Evolutionary conservation across 2,329 filamentous ascomycete species (phyloP).

Genomic region (Xylogone sp.): DNA sequence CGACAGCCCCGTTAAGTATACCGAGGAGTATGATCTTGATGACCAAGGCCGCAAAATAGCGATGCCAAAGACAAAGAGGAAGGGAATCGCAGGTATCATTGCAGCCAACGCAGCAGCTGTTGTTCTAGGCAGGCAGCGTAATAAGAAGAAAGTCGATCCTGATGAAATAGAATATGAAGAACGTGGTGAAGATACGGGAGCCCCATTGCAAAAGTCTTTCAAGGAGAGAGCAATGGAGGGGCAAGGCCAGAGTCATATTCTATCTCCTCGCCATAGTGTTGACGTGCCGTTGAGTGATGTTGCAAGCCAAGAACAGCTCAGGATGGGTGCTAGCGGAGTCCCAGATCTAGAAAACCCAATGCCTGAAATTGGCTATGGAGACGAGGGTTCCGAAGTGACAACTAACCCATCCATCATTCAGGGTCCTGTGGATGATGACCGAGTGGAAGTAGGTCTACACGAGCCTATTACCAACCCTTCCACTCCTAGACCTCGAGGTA

Average conservation of each 20-base stretch:
- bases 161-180: constrained; percentile 24
- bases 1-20: constrained; percentile 22
- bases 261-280: constrained; percentile 53
- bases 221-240: constrained; percentile 60
- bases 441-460: constrained; percentile 44
- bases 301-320: constrained; percentile 36
- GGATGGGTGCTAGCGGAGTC: constrained; percentile 65
- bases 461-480: constrained; percentile 14
- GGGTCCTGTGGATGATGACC: constrained; percentile 55
- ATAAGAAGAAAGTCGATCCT: constrained; percentile 17
- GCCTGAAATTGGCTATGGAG: constrained; percentile 69
- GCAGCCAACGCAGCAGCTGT: constrained; percentile 24
- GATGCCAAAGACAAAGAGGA: constrained; percentile 25
- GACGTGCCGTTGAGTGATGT: constrained; percentile 52
- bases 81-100: constrained; percentile 18
- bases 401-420: constrained; percentile 85
- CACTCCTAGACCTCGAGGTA: constrained; percentile 42
- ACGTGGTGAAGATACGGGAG: constrained; percentile 34
- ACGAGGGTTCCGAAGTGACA: constrained; percentile 61
- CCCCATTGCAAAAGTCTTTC: constrained; percentile 60
- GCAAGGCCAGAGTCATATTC: constrained; percentile 42
- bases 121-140: constrained; percentile 19
- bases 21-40: constrained; percentile 28
- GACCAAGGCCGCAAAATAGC: constrained; percentile 28
- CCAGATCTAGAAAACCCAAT: constrained; percentile 68